These are phyloP conservation scores for Clarireedia paspali DNA, from an alignment of 2,329 filamentous ascomycete genomes.

Conservation along the genomic window DNA sequence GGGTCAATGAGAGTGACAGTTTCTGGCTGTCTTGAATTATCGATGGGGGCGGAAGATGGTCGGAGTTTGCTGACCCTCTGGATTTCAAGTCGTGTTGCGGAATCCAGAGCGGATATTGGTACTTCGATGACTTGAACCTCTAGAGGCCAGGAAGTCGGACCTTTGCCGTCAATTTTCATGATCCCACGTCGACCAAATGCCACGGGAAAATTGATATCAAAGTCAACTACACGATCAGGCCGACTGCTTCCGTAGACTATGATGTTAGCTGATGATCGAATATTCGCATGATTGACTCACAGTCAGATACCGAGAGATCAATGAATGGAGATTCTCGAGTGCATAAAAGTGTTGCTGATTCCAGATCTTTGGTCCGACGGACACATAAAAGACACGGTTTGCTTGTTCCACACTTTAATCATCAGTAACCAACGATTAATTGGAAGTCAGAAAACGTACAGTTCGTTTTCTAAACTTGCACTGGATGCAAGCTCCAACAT, in stretches of 20 bases:
- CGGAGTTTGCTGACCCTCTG: background rate
- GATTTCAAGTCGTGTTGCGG: background rate
- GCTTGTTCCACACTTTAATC: conserved; percentile 2
- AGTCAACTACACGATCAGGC: background rate
- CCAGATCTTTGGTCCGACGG: background rate
- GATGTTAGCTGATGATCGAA: background rate
- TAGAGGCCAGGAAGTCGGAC: conserved; percentile 13
- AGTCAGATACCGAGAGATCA: conserved; percentile 10
- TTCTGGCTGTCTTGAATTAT: background rate
- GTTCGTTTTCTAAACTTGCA: conserved; percentile 26
- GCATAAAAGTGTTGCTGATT: conserved; percentile 2
- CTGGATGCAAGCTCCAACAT: conserved; percentile 25
- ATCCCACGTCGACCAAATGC: background rate
- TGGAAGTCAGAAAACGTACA: conserved; percentile 7
- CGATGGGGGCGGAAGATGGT: background rate
- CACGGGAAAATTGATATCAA: background rate
- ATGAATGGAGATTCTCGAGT: conserved; percentile 9
- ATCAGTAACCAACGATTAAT: background rate
- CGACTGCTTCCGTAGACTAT: background rate
- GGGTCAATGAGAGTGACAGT: background rate
- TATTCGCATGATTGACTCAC: background rate
- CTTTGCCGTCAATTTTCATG: conserved; percentile 20
- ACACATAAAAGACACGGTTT: conserved; percentile 7
- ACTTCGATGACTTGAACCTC: conserved; percentile 11
- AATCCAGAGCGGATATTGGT: conserved; percentile 9